Conservation (phyloP, 306 rosid genomes). For the Gleditsia sinensis region DNA sequence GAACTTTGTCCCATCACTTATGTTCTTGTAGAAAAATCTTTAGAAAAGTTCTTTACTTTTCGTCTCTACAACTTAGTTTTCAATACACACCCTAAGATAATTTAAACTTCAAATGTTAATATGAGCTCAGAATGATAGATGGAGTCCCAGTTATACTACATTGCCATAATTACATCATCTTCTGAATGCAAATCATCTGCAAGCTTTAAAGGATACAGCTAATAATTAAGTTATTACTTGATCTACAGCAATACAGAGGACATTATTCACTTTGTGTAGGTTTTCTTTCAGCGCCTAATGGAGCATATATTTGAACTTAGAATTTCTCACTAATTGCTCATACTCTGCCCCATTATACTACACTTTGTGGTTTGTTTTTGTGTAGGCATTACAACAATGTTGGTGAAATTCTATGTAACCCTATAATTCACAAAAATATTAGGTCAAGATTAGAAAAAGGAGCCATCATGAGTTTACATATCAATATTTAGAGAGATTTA, state of each 20-base stretch:
- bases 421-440: conserved; percentile 13
- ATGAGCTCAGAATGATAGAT: no score
- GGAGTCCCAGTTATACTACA: no score
- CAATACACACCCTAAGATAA: no score
- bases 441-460: conserved; percentile 7
- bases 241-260: conserved; percentile 1
- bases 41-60: no score
- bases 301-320: no score
- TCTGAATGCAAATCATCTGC: neutral
- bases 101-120: no score
- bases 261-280: neutral
- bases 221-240: no score
- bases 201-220: neutral
- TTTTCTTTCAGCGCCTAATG: no score
- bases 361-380: no score
- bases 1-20: neutral
- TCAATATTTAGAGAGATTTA: conserved; percentile 13
- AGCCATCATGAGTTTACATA: conserved; percentile 24
- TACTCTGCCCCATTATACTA: no score
- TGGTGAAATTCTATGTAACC: neutral
- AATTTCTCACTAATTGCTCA: no score
- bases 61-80: no score
- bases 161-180: neutral
- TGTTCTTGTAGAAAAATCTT: neutral
- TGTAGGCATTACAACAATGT: neutral